These are phyloP conservation scores for Colletotrichum orbiculare DNA, from an alignment of 2,329 filamentous ascomycete species.

Conservation along the genomic window DNA sequence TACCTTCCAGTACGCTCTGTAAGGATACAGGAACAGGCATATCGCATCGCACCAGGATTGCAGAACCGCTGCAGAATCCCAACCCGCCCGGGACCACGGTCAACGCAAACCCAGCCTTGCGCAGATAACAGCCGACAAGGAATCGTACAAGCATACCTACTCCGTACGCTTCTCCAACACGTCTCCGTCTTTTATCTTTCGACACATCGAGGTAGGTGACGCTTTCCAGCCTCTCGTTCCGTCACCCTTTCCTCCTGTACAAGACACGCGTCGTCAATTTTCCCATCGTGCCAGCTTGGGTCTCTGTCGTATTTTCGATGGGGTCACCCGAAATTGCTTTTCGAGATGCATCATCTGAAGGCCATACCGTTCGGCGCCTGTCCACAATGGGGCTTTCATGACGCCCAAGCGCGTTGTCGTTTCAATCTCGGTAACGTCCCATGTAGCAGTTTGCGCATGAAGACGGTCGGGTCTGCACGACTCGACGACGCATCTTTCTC, in stretches of 20 bases:
- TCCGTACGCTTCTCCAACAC: conserved; percentile 19
- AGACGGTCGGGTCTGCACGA: conserved; percentile 26
- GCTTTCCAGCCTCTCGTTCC: conserved; percentile 21
- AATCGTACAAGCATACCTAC: neutral
- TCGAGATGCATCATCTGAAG: conserved; percentile 36
- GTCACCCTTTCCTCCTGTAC: conserved; percentile 1
- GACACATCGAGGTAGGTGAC: conserved; percentile 20
- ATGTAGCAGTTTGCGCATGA: conserved; percentile 38
- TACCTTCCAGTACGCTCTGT: too few species aligned
- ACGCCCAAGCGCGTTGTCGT: conserved; percentile 33
- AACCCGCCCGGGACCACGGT: conserved; percentile 12
- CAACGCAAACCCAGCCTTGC: conserved; percentile 15
- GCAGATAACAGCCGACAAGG: conserved; percentile 1
- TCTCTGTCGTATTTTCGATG: conserved; percentile 29
- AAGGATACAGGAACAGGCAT: neutral
- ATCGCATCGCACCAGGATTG: neutral
- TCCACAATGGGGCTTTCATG: conserved; percentile 25
- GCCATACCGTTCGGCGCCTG: conserved; percentile 29
- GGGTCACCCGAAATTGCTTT: conserved; percentile 33
- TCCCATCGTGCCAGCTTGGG: neutral
- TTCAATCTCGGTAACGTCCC: conserved; percentile 38
- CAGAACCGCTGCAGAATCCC: conserved; percentile 30
- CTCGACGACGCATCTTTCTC: conserved; percentile 30
- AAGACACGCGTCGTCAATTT: conserved; percentile 1
- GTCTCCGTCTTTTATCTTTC: neutral